These are phyloP conservation scores for Xerocomus spinulosus DNA, from an alignment of 768 basidiomycete genomes.

Conservation along the genomic window DNA sequence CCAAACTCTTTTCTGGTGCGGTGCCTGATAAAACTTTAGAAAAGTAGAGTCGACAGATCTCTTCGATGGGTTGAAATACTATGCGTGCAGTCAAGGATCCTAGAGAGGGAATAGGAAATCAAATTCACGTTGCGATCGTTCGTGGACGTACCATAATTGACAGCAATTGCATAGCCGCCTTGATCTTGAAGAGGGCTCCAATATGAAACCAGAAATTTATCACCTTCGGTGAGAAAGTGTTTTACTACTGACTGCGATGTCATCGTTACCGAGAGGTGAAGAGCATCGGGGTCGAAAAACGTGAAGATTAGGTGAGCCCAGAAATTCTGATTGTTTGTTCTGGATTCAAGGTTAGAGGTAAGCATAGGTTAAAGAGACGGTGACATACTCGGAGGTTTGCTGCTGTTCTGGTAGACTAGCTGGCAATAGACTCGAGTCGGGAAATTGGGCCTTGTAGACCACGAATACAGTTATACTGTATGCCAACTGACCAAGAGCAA, in stretches of 20 bases:
- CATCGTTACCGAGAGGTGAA: conserved; percentile 74
- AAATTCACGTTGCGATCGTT: not conserved
- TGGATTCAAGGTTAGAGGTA: not conserved
- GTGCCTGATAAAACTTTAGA: conserved; percentile 52
- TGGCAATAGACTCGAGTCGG: conserved; percentile 33
- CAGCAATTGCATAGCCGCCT: conserved; percentile 92
- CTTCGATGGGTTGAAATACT: conserved; percentile 93
- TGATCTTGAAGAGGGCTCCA: conserved; percentile 84
- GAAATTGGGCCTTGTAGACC: conserved; percentile 49
- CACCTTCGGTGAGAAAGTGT: conserved; percentile 93
- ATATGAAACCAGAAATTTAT: conserved; percentile 83
- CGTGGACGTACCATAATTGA: conserved; percentile 76
- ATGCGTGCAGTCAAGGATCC: conserved; percentile 92
- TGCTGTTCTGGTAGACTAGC: conserved; percentile 20
- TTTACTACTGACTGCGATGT: conserved; percentile 87
- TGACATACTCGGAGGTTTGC: conserved; percentile 16
- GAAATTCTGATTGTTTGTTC: not conserved
- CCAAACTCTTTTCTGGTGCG: conserved; percentile 2
- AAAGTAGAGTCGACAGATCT: conserved; percentile 85
- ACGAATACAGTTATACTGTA: conserved; percentile 60
- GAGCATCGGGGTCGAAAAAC: conserved; percentile 44
- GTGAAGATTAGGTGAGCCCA: conserved; percentile 9
- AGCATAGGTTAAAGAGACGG: not conserved
- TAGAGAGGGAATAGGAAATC: conserved; percentile 27
- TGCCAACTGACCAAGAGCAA: conserved; percentile 78